Evolutionary conservation across 2,329 filamentous ascomycete species (phyloP).

Genomic region (Neofusicoccum ribis): DNA sequence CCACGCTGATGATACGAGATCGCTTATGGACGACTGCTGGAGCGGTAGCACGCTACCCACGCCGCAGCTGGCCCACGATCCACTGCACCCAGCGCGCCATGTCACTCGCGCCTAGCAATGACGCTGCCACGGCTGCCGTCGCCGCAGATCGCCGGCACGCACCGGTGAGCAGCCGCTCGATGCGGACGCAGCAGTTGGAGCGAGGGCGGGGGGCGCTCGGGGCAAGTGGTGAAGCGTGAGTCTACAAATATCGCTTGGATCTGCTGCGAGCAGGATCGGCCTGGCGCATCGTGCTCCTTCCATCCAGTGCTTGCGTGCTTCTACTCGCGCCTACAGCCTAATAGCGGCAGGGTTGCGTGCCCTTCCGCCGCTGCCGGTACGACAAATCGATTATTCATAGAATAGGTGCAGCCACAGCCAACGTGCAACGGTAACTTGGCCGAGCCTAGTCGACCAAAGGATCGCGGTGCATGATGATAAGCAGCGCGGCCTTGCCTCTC

Average conservation of each 20-base stretch:
- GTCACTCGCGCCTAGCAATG: too few species aligned
- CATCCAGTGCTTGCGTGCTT: conserved; percentile 4
- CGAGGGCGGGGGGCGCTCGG: not conserved
- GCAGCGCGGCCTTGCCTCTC: conserved; percentile 14
- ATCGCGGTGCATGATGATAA: conserved; percentile 19
- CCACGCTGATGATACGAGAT: conserved; percentile 17
- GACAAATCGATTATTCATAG: conserved; percentile 19
- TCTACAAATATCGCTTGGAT: conserved; percentile 18
- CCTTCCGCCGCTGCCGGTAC: conserved; percentile 15
- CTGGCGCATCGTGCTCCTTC: conserved; percentile 9
- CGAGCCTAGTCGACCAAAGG: conserved; percentile 17
- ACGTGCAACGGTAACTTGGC: conserved; percentile 17
- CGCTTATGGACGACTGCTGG: not conserved
- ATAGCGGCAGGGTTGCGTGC: conserved; percentile 16
- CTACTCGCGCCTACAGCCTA: conserved; percentile 18
- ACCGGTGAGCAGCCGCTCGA: too few species aligned
- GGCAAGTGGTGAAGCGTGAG: conserved; percentile 8
- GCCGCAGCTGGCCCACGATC: too few species aligned
- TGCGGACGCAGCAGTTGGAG: not conserved
- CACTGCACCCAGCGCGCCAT: too few species aligned
- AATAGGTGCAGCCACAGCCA: conserved; percentile 18
- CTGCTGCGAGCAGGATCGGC: conserved; percentile 15
- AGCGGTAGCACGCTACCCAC: too few species aligned
- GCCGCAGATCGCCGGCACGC: too few species aligned
- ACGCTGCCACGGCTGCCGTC: too few species aligned